Percentiles rank a stretch among this genome's conserved stretches.
These are phyloP conservation scores for Phytopythium litorale DNA, from an alignment of 352 stramenopile species.

Conservation along the genomic window DNA sequence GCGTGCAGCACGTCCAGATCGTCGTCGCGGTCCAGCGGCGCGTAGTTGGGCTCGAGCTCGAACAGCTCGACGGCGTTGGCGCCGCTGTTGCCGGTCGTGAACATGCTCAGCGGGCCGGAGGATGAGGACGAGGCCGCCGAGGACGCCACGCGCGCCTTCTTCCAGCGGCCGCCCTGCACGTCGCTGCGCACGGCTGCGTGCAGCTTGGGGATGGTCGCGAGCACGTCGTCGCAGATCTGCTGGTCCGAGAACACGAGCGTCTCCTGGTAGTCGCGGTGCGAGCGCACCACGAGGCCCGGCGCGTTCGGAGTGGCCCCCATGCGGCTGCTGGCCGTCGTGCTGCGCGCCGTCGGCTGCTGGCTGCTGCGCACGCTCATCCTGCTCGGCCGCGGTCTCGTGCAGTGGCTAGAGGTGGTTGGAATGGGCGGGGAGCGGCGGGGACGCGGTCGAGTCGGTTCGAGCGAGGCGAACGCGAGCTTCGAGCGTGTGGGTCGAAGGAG, in stretches of 20 bases:
- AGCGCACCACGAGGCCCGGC: constrained; percentile 21
- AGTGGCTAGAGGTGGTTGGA: neutral
- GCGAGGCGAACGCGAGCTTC: neutral
- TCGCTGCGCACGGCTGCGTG: constrained; percentile 31
- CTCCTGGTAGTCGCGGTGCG: constrained; percentile 16
- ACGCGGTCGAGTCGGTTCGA: neutral
- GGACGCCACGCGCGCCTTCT: constrained; percentile 8
- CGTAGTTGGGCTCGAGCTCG: constrained; percentile 32
- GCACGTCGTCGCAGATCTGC: constrained; percentile 53
- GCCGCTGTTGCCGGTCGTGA: constrained; percentile 7
- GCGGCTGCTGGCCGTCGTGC: constrained; percentile 7
- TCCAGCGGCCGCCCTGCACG: constrained; percentile 33
- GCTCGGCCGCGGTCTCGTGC: neutral
- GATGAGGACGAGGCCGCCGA: neutral
- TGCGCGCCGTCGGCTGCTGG: constrained; percentile 9
- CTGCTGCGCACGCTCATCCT: constrained; percentile 14
- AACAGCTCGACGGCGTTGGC: constrained; percentile 39
- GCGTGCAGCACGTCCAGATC: constrained; percentile 44
- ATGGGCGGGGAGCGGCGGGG: neutral
- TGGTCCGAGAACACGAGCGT: constrained; percentile 44
- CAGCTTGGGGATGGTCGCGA: constrained; percentile 59
- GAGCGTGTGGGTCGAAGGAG: neutral
- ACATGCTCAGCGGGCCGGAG: constrained; percentile 4
- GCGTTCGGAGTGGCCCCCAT: constrained; percentile 1
- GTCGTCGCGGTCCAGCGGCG: constrained; percentile 23